Conservation (phyloP, 78 protist species). For the Pigoraptor vietnamica region DNA sequence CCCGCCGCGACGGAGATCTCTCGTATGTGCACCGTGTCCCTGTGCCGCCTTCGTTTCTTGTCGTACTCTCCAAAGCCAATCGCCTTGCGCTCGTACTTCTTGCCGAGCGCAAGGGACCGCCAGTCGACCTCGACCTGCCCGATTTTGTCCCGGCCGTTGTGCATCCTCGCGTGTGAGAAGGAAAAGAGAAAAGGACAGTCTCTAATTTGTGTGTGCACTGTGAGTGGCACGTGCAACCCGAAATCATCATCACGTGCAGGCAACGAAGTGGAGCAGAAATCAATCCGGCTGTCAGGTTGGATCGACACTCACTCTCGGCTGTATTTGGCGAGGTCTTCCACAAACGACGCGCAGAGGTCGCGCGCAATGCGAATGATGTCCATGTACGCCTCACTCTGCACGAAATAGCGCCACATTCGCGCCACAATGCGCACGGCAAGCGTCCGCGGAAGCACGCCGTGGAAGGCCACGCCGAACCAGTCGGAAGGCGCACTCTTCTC, state of each 20-base stretch:
- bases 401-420: not conserved
- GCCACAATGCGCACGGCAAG: not conserved
- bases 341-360: not conserved
- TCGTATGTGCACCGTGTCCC: constrained; percentile 25
- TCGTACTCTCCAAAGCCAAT: constrained; percentile 76
- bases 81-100: constrained; percentile 65
- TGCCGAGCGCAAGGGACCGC: constrained; percentile 72
- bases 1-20: constrained; percentile 73
- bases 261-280: too few species aligned
- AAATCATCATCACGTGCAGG: too few species aligned
- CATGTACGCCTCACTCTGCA: not conserved
- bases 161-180: constrained; percentile 43
- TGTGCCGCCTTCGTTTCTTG: constrained; percentile 20
- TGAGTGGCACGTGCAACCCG: too few species aligned
- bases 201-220: too few species aligned
- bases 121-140: constrained; percentile 66
- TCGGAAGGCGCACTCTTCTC: too few species aligned
- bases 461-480: not conserved
- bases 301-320: too few species aligned
- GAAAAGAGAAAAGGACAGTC: too few species aligned
- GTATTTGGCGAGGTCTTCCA: not conserved
- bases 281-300: too few species aligned
- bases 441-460: not conserved
- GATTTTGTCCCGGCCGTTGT: constrained; percentile 53
- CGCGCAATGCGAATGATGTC: not conserved